Conservation (phyloP, 2,329 filamentous ascomycete genomes). For the Microsporum audouinii region DNA sequence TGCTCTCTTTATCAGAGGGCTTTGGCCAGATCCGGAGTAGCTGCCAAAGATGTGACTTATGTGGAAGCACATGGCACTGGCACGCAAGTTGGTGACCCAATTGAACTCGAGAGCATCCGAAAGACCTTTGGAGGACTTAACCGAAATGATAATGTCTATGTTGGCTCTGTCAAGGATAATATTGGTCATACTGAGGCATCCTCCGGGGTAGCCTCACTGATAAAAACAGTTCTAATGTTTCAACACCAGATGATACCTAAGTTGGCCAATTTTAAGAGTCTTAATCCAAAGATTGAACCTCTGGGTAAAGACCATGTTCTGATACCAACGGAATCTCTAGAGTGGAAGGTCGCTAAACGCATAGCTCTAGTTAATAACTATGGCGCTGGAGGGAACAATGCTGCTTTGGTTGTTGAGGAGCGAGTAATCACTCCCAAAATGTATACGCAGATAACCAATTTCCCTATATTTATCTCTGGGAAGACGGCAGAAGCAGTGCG, state of each 20-base stretch:
- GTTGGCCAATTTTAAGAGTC: conserved; percentile 8
- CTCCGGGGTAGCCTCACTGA: conserved; percentile 38
- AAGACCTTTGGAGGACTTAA: neutral
- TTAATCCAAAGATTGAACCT: neutral
- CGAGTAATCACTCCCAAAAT: neutral
- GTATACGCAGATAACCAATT: neutral
- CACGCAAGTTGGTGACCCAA: conserved; percentile 27
- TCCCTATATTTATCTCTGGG: neutral
- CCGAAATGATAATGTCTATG: neutral
- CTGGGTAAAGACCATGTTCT: neutral
- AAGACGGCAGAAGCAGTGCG: neutral
- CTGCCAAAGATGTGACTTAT: conserved; percentile 55
- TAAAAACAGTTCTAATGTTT: conserved; percentile 32
- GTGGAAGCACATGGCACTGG: conserved; percentile 68
- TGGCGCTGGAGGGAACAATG: neutral
- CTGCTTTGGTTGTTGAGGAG: neutral
- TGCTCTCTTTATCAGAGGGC: conserved; percentile 19
- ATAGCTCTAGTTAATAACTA: neutral
- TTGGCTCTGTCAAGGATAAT: conserved; percentile 4
- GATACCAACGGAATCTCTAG: neutral
- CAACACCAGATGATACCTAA: conserved; percentile 24
- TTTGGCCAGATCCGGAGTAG: conserved; percentile 17
- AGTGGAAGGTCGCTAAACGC: neutral
- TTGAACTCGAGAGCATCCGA: neutral
- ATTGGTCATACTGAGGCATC: conserved; percentile 28